Conservation (phyloP, 1,284 basidiomycete genomes). For the Microbotryomycetes sp. region DNA sequence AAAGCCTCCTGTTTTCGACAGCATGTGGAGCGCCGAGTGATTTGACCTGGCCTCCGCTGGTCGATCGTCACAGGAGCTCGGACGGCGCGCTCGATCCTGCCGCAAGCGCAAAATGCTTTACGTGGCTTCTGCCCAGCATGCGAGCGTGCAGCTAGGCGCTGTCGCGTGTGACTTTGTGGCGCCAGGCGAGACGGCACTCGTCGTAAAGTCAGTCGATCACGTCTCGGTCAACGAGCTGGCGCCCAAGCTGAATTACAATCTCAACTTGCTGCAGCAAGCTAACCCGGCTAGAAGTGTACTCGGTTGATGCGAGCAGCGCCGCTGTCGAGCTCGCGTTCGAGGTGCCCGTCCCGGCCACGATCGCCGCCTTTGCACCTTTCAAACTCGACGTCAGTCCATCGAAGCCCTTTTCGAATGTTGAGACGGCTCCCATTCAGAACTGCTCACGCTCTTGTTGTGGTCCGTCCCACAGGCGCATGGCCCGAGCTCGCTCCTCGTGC, state of each 20-base stretch:
- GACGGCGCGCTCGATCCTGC: too few relatives aligned
- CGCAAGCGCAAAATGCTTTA: conserved; percentile 27
- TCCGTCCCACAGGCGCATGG: conserved; percentile 2
- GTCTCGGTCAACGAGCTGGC: not conserved
- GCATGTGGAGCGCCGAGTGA: too few relatives aligned
- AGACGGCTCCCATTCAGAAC: not conserved
- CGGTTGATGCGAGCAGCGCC: not conserved
- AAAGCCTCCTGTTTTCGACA: too few relatives aligned
- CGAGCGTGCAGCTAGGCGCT: conserved; percentile 26
- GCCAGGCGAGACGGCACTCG: conserved; percentile 4
- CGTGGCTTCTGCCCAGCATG: conserved; percentile 18
- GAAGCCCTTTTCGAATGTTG: not conserved
- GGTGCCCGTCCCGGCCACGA: conserved; percentile 17
- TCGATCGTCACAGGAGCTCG: too few relatives aligned
- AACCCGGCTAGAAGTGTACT: conserved; percentile 23
- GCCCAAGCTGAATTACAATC: too few relatives aligned
- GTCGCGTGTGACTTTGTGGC: conserved; percentile 19
- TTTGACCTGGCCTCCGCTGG: too few relatives aligned
- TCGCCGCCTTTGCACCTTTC: conserved; percentile 22
- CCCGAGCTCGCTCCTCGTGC: conserved; percentile 23
- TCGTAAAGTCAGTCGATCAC: conserved; percentile 27
- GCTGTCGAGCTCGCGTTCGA: not conserved
- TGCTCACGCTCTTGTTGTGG: not conserved
- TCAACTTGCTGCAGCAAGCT: conserved; percentile 33
- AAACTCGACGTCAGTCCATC: conserved; percentile 17